Conservation (phyloP, 768 basidiomycete species). For the Calocera viscosa region DNA sequence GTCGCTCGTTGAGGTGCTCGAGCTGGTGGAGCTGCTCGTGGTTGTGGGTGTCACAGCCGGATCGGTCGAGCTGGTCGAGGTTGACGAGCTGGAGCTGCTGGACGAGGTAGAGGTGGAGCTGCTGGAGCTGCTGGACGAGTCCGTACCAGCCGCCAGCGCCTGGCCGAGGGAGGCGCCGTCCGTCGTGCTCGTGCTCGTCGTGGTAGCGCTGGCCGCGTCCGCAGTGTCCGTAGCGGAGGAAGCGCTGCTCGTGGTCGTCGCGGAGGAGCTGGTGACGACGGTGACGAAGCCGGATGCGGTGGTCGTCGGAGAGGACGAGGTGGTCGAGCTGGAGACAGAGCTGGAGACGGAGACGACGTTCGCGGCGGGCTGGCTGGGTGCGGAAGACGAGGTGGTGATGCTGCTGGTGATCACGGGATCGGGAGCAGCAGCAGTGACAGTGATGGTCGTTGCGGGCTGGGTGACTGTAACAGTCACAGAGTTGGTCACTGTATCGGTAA, state of each 20-base stretch:
- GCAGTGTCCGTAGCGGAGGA: not conserved
- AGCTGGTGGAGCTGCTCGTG: not conserved
- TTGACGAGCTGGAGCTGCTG: not conserved
- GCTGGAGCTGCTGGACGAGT: not conserved
- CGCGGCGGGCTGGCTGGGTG: not conserved
- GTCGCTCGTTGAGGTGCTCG: not conserved
- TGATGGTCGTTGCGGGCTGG: not conserved
- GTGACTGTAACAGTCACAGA: not conserved
- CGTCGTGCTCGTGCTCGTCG: not conserved
- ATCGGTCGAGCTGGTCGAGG: not conserved
- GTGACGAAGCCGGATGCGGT: constrained; percentile 1
- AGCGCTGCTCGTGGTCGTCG: not conserved
- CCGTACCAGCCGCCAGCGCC: not conserved
- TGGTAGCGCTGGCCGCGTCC: not conserved
- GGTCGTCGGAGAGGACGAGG: not conserved
- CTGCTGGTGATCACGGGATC: not conserved
- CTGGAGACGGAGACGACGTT: not conserved
- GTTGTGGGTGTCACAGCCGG: not conserved
- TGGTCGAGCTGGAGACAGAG: not conserved
- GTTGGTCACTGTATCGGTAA: not conserved
- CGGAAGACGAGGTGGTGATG: not conserved
- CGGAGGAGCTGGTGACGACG: not conserved
- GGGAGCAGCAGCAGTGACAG: not conserved
- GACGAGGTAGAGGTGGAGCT: not conserved
- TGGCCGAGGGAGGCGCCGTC: not conserved